Evolutionary conservation across 306 rosid genomes (phyloP), one percentile per base, ranked within the genome.

Genomic region (Erythrophleum fordii): DNA sequence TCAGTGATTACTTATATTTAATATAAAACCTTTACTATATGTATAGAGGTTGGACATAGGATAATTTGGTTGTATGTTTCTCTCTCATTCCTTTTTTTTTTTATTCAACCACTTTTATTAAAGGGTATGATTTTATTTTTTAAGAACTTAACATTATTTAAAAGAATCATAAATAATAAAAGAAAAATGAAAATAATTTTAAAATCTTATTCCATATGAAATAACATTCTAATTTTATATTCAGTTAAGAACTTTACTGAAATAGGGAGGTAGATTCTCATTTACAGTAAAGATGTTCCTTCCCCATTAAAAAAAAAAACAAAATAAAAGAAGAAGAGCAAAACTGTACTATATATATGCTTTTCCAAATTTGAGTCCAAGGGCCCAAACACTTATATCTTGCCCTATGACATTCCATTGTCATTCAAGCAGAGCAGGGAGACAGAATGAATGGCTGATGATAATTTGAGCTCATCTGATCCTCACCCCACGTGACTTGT

Each of bases 361-460:
- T 51, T 42, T 34, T 37, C 60, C 65, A 11, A 79, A 37, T 37
- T 37, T 76, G 60, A 82, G 62, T 59, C 45, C 42, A 5, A 37
- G 8, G 8, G 42, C 1, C 42, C 42, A 37, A 0, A 37, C 42
- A 37, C 42, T 34, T 34, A 37, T 37, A 37, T 5, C 8, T 37
- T 37, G 0, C 8, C 8, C 42, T 61, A 52, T 51, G 44, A 52
- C 73, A 81, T 71, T 62, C 41, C 79, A 42, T 75, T 81, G 52
- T 80, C 85, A 73, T 81, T 69, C 85, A 83, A 81, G 72, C 77
- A 82, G 58, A 67, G 75, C 56, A 77, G 39, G 52, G 46, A 74
- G 62, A 85, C 87, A 87, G 82, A 82, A 85, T 91, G 90, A 87
- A 90, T 90, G 85, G 90, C 82, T 83, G 78, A 66, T 82, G 82